A percentile compares a stretch with the other conserved stretches of the same genome.
Conservation (phyloP, 2,329 filamentous ascomycete species). For the Fusarium decemcellulare region DNA sequence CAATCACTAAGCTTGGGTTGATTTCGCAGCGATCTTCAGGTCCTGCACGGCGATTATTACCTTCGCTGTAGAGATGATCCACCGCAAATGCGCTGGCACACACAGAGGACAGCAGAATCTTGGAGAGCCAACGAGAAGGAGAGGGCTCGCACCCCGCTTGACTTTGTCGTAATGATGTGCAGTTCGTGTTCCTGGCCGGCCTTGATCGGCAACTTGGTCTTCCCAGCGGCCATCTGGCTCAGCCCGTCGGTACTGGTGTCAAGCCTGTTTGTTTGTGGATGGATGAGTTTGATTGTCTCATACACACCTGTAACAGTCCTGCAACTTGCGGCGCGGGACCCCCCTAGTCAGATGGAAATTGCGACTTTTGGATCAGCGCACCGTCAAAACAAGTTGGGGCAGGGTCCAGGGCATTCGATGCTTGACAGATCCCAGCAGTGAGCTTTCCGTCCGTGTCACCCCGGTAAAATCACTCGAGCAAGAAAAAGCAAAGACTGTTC, state of each 20-base stretch:
- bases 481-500: background rate
- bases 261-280: background rate
- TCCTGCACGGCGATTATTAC: slow-evolving; percentile 10
- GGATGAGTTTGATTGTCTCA: slow-evolving; percentile 20
- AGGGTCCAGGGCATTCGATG: too few species aligned
- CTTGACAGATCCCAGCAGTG: too few species aligned
- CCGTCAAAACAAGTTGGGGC: too few species aligned
- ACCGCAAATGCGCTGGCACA: background rate
- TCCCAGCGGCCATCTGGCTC: too few species aligned
- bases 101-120: background rate
- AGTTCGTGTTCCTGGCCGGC: background rate
- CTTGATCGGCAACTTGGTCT: background rate
- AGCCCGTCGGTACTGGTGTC: background rate
- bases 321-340: slow-evolving; percentile 29
- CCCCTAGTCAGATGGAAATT: slow-evolving; percentile 31
- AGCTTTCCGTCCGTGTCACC: slow-evolving; percentile 4
- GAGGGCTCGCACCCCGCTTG: background rate
- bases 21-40: slow-evolving; percentile 8
- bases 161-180: slow-evolving; percentile 4
- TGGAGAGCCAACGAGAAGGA: background rate
- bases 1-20: background rate
- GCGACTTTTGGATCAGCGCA: slow-evolving; percentile 3
- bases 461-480: slow-evolving; percentile 10
- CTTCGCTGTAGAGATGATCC: slow-evolving; percentile 3
- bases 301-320: slow-evolving; percentile 44